Evolutionary conservation across 2,329 filamentous ascomycete genomes (phyloP).

Genomic region (Penicillium sp.): DNA sequence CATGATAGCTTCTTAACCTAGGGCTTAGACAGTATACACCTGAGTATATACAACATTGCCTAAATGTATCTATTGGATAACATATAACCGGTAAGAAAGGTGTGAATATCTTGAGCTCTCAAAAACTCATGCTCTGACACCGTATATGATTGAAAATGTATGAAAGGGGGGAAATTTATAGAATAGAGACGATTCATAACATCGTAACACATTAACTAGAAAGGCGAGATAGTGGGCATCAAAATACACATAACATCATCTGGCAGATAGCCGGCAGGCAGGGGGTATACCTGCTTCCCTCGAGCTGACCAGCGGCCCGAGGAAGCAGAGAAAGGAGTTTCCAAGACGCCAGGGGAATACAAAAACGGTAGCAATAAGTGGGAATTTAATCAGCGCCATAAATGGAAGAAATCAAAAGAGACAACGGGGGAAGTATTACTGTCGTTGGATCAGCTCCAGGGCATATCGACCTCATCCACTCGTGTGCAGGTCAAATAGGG

Average conservation of each 20-base stretch:
- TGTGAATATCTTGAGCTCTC: too few relatives aligned
- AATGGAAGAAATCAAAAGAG: neutral
- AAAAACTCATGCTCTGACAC: too few relatives aligned
- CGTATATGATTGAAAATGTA: neutral
- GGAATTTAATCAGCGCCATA: neutral
- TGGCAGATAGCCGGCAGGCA: slow-evolving; percentile 9
- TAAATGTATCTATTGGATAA: too few relatives aligned
- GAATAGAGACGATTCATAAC: slow-evolving; percentile 17
- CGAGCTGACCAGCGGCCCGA: slow-evolving; percentile 20
- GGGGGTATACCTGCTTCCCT: slow-evolving; percentile 1
- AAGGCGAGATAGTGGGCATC: slow-evolving; percentile 2
- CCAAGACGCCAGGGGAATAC: neutral
- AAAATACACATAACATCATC: slow-evolving; percentile 22
- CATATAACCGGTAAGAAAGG: too few relatives aligned
- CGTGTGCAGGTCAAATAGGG: slow-evolving; percentile 69
- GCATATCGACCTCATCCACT: slow-evolving; percentile 65
- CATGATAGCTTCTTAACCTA: too few relatives aligned
- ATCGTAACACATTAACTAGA: slow-evolving; percentile 25
- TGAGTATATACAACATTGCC: too few relatives aligned
- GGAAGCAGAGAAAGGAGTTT: neutral
- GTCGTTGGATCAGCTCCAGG: slow-evolving; percentile 57
- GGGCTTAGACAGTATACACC: too few relatives aligned
- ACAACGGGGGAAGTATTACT: neutral
- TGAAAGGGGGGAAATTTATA: neutral
- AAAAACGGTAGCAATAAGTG: neutral